These are phyloP conservation scores for Solanum raphanifolium DNA, from an alignment of 257 asterid species.

Conservation along the genomic window DNA sequence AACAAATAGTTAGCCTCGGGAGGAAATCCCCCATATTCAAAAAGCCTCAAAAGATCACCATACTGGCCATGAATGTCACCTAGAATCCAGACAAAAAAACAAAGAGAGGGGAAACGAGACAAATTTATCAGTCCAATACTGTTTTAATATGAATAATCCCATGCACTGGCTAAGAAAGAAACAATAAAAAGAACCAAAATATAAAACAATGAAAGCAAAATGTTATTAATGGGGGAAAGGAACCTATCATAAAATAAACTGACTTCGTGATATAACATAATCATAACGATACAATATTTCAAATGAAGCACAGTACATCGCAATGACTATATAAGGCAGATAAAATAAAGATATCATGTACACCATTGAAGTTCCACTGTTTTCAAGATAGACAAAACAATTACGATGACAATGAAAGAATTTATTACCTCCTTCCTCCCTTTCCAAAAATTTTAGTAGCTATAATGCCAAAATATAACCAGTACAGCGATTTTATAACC, in stretches of 20 bases:
- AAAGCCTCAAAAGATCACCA: conserved; percentile 63
- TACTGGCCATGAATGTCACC: conserved; percentile 77
- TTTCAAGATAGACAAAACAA: not conserved
- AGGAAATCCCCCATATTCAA: conserved; percentile 70
- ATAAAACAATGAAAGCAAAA: not conserved
- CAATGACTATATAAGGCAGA: not conserved
- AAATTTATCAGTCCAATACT: not conserved
- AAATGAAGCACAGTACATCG: not conserved
- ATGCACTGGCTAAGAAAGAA: not conserved
- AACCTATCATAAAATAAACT: not conserved
- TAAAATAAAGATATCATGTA: not conserved
- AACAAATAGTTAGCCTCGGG: conserved; percentile 70
- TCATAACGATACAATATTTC: not conserved
- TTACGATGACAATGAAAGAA: not conserved
- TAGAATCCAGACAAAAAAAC: conserved; percentile 17
- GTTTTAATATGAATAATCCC: not conserved
- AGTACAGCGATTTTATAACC: not conserved
- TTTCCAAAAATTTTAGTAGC: not conserved
- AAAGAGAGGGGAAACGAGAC: not conserved
- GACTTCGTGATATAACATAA: not conserved
- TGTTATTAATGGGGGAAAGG: not conserved
- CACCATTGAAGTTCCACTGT: not conserved
- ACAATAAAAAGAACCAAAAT: not conserved
- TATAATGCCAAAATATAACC: not conserved
- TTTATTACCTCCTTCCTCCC: not conserved